Conservation (phyloP, 2,329 filamentous ascomycete species). For the Penicillium freii region DNA sequence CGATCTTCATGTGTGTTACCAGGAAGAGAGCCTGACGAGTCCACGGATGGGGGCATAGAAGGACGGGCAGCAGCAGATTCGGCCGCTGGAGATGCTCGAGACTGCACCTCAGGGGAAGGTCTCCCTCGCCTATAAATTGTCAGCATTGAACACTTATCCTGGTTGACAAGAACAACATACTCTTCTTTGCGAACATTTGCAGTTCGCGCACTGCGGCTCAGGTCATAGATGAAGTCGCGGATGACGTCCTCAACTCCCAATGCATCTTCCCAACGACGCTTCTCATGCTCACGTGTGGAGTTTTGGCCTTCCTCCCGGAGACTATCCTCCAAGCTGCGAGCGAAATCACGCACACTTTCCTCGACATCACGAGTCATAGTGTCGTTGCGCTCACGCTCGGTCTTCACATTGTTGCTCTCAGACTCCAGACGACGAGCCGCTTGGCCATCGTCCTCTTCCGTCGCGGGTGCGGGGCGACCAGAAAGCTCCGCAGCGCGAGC, state of each 20-base stretch:
- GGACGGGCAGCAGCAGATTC: slow-evolving; percentile 34
- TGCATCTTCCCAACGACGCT: slow-evolving; percentile 90
- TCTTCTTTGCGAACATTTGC: slow-evolving; percentile 66
- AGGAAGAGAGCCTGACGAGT: slow-evolving; percentile 69
- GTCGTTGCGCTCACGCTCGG: slow-evolving; percentile 90
- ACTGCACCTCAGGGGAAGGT: slow-evolving; percentile 50
- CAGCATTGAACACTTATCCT: slow-evolving; percentile 12
- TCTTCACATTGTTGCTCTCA: slow-evolving; percentile 75
- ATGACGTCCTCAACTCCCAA: slow-evolving; percentile 95
- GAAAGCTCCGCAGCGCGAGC: slow-evolving; percentile 89
- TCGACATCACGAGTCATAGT: slow-evolving; percentile 96
- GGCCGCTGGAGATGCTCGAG: slow-evolving; percentile 50
- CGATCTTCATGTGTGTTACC: slow-evolving; percentile 92
- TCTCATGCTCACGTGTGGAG: slow-evolving; percentile 81
- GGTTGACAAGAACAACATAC: slow-evolving; percentile 34
- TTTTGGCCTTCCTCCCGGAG: slow-evolving; percentile 78
- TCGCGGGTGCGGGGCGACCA: slow-evolving; percentile 72
- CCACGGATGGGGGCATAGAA: slow-evolving; percentile 48
- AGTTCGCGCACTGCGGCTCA: slow-evolving; percentile 81
- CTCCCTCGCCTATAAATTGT: slow-evolving; percentile 50
- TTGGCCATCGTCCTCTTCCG: slow-evolving; percentile 68
- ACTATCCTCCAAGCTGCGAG: slow-evolving; percentile 77
- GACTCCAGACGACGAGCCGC: slow-evolving; percentile 84
- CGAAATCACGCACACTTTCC: slow-evolving; percentile 88
- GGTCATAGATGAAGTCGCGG: slow-evolving; percentile 95